Evolutionary conservation across 352 stramenopile species (phyloP).

Genomic region (Phytophthora niederhauseri): DNA sequence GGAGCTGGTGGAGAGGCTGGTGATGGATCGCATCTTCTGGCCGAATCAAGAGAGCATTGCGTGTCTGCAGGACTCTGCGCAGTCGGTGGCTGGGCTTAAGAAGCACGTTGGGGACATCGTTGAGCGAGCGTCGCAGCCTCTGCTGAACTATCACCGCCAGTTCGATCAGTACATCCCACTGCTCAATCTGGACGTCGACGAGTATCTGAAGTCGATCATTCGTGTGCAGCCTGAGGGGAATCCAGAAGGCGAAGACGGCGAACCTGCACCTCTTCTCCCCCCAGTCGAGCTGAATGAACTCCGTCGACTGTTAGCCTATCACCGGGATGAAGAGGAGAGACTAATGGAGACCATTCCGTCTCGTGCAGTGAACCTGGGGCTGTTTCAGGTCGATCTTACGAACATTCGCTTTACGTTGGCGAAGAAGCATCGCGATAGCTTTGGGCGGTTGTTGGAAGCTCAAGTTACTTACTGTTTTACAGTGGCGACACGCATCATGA

Average conservation of each 20-base stretch:
- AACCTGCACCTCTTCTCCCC: slow-evolving; percentile 53
- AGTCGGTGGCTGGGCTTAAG: slow-evolving; percentile 64
- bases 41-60: slow-evolving; percentile 91
- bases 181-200: slow-evolving; percentile 91
- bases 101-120: slow-evolving; percentile 55
- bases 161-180: slow-evolving; percentile 90
- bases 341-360: slow-evolving; percentile 76
- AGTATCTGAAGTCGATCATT: slow-evolving; percentile 78
- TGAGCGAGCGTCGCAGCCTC: slow-evolving; percentile 48
- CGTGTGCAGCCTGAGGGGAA: slow-evolving; percentile 43
- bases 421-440: slow-evolving; percentile 84
- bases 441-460: slow-evolving; percentile 71
- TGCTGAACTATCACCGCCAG: slow-evolving; percentile 81
- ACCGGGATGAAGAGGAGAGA: slow-evolving; percentile 69
- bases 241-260: slow-evolving; percentile 42
- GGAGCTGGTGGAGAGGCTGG: slow-evolving; percentile 90
- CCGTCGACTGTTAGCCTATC: slow-evolving; percentile 59
- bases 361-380: slow-evolving; percentile 68
- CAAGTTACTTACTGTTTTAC: slow-evolving; percentile 74
- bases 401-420: slow-evolving; percentile 76
- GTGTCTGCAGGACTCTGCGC: slow-evolving; percentile 71
- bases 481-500: slow-evolving; percentile 67
- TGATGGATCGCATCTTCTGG: slow-evolving; percentile 97
- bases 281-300: slow-evolving; percentile 83
- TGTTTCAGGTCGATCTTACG: slow-evolving; percentile 82